A percentile compares a stretch with the other conserved stretches of the same genome.
These are phyloP conservation scores for Collybia nuda DNA, from an alignment of 768 basidiomycete genomes.

Conservation along the genomic window DNA sequence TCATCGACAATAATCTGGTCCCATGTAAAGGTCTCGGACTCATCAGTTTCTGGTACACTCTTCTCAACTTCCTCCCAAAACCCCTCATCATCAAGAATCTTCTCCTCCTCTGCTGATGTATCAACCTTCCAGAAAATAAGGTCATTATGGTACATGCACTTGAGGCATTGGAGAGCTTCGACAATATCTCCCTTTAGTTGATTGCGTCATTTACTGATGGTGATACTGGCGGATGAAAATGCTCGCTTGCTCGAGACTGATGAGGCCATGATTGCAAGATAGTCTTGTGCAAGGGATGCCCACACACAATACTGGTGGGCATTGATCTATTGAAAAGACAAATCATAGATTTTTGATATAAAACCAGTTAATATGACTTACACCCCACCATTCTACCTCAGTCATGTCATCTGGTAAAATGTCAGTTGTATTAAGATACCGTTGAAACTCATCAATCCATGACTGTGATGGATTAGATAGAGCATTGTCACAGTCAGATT, in stretches of 20 bases:
- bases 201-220: slow-evolving; percentile 32
- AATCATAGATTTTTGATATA: neutral
- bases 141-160: slow-evolving; percentile 15
- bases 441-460: slow-evolving; percentile 20
- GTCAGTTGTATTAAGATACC: slow-evolving; percentile 17
- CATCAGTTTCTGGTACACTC: no score
- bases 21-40: no score
- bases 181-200: slow-evolving; percentile 31
- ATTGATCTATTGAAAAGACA: slow-evolving; percentile 22
- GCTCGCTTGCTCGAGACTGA: slow-evolving; percentile 36
- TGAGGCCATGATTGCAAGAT: slow-evolving; percentile 37
- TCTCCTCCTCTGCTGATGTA: slow-evolving; percentile 10
- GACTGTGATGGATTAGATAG: neutral
- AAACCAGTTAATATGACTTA: slow-evolving; percentile 12
- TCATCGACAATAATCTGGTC: no score
- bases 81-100: no score
- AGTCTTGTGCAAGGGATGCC: slow-evolving; percentile 35
- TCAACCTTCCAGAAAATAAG: slow-evolving; percentile 26
- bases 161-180: slow-evolving; percentile 27
- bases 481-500: no score
- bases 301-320: slow-evolving; percentile 26
- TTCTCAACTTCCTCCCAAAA: no score
- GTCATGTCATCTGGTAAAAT: slow-evolving; percentile 11
- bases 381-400: slow-evolving; percentile 28
- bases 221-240: slow-evolving; percentile 40